Evolutionary conservation across 202 grass and related monocot species (phyloP).

Genomic region (Musa balbisiana): DNA sequence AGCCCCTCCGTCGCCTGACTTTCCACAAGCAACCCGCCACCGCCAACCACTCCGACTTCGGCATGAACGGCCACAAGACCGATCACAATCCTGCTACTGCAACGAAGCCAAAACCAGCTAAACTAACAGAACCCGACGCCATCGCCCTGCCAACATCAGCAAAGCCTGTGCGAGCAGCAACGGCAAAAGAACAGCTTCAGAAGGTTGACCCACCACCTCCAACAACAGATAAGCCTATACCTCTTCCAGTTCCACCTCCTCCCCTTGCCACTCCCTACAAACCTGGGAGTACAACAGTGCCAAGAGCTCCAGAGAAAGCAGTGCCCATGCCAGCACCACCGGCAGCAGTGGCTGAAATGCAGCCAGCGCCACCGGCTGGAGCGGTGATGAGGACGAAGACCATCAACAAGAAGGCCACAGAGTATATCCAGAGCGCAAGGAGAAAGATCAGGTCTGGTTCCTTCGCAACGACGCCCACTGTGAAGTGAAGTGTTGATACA

Average conservation of each 20-base stretch:
- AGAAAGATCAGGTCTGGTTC: slow-evolving; percentile 18
- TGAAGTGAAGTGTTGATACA: not conserved
- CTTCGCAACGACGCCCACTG: slow-evolving; percentile 13
- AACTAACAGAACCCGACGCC: not conserved
- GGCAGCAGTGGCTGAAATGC: not conserved
- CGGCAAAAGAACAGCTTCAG: not conserved
- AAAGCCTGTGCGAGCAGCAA: not conserved
- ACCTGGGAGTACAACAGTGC: not conserved
- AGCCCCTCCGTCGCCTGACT: slow-evolving; percentile 28
- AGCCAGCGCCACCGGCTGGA: not conserved
- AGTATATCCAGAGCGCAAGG: slow-evolving; percentile 22
- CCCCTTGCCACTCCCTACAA: too few relatives aligned
- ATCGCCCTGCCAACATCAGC: not conserved
- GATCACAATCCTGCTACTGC: slow-evolving; percentile 12
- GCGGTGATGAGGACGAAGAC: slow-evolving; percentile 11
- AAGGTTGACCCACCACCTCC: not conserved
- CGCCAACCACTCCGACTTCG: too few relatives aligned
- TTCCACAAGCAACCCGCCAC: not conserved
- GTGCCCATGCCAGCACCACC: slow-evolving; percentile 7
- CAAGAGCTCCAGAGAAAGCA: not conserved
- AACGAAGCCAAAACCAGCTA: not conserved
- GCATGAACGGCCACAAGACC: not conserved
- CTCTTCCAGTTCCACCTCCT: too few relatives aligned
- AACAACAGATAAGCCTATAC: too few relatives aligned
- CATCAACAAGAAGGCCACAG: slow-evolving; percentile 27